Percentiles rank a stretch among this genome's conserved stretches.
Conservation (phyloP, 208 protist genomes). For the Trypanosoma cruzi region DNA sequence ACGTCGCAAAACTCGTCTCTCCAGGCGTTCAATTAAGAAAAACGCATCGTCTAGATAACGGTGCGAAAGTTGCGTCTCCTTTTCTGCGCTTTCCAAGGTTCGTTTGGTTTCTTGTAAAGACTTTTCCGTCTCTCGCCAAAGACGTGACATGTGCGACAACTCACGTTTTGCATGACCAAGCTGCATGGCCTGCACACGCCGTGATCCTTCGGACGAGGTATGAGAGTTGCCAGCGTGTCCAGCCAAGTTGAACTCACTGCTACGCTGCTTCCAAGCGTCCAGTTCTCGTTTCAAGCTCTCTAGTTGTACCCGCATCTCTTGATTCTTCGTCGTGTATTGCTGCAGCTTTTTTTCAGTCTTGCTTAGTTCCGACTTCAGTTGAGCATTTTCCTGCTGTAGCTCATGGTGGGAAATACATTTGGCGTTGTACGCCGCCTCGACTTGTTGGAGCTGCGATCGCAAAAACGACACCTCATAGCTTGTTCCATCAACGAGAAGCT, state of each 20-base stretch:
- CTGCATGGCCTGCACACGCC: slow-evolving; percentile 32
- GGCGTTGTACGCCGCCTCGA: slow-evolving; percentile 83
- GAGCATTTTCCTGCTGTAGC: slow-evolving; percentile 68
- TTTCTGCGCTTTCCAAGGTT: slow-evolving; percentile 78
- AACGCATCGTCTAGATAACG: slow-evolving; percentile 84
- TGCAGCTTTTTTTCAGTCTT: slow-evolving; percentile 31
- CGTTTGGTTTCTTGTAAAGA: slow-evolving; percentile 77
- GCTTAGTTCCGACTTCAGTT: slow-evolving; percentile 45
- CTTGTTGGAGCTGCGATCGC: slow-evolving; percentile 75
- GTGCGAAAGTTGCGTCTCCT: slow-evolving; percentile 70
- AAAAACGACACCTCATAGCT: slow-evolving; percentile 87
- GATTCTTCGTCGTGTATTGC: slow-evolving; percentile 24
- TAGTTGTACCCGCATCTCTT: slow-evolving; percentile 43
- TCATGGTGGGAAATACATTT: slow-evolving; percentile 86
- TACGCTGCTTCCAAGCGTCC: slow-evolving; percentile 71
- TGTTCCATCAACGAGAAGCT: slow-evolving; percentile 59
- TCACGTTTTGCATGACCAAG: slow-evolving; percentile 62
- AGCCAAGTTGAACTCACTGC: slow-evolving; percentile 25
- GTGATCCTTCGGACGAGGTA: slow-evolving; percentile 15
- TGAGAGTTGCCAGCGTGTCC: neutral
- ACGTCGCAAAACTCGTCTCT: slow-evolving; percentile 77
- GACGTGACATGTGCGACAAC: slow-evolving; percentile 52
- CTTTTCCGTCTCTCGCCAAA: slow-evolving; percentile 90
- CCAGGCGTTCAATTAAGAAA: slow-evolving; percentile 80
- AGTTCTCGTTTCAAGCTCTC: slow-evolving; percentile 64